Conservation (phyloP, 2,329 filamentous ascomycete genomes). For the Cladorrhinum sp. region DNA sequence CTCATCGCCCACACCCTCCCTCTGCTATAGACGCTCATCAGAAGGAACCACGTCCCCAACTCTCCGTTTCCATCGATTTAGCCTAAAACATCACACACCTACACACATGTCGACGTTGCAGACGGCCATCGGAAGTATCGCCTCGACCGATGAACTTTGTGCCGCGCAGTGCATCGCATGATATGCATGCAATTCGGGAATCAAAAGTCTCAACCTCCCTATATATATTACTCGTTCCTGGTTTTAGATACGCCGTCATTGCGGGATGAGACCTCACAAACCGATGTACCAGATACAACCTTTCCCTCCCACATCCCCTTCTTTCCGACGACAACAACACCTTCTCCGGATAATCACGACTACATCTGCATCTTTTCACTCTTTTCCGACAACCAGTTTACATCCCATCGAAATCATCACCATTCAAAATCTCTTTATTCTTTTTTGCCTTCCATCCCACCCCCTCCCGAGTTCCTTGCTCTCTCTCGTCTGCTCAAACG, state of each 20-base stretch:
- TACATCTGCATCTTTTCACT: not conserved
- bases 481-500: no score
- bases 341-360: not conserved
- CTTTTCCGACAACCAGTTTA: no score
- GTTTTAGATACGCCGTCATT: not conserved
- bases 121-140: not conserved
- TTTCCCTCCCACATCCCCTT: no score
- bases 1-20: no score
- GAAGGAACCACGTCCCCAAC: not conserved
- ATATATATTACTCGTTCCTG: not conserved
- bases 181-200: no score
- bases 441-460: no score
- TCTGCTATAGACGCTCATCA: no score
- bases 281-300: not conserved
- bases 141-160: not conserved
- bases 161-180: no score
- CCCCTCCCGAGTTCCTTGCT: no score
- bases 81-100: not conserved
- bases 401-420: no score
- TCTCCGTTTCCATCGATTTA: not conserved
- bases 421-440: not conserved
- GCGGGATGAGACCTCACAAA: not conserved
- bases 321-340: not conserved
- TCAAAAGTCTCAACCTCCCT: not conserved
- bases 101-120: not conserved